Evolutionary conservation across 108 stramenopile species (phyloP), one percentile per base, ranked within the genome.

Genomic region (Cylindrotheca fusiformis): DNA sequence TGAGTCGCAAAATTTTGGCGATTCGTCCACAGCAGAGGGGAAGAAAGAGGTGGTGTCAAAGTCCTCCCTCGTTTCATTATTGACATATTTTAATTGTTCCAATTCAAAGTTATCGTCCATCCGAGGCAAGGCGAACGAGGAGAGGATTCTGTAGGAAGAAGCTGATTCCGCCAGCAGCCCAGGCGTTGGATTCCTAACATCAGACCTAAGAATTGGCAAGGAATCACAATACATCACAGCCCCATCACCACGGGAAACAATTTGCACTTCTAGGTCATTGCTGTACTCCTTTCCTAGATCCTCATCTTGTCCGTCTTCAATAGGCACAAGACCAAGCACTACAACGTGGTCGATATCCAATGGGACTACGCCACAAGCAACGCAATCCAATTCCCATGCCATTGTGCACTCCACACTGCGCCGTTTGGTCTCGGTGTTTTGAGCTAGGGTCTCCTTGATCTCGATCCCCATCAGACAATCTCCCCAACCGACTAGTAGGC

Each of bases 301-400:
- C n/a, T 50, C 30, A 12, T 79, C 82, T 8, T 68, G 53, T 0
- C 55, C 62, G 4, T 68, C 33, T 28, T 55, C 68, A 12, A 58
- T 45, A 4, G 74, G 70, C 31, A 73, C 51, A 1, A 86, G 71
- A 14, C 91, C 91, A 57, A 93, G 67, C 10, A 93, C 83, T n/a
- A 80, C 68, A 22, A 88, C 72, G 71, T 90, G 83, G 25, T 81
- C 75, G 48, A 52, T 60, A 72, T 93, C 88, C 45, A 93, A 25
- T 8, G 91, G 91, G 2, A 58, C 82, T 1, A 82, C 88, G 21
- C 83, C 82, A 65, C 82, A 84, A 6, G 88, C 88, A 6, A 88
- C 86, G 63, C 87, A 88, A 61, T 88, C 91, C 52, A 93, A 68
- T 54, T 89, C 86, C 91, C 91, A 93, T n/a, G 91, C 91, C 87